Percentiles rank a stretch among this genome's conserved stretches.
Evolutionary conservation across 495 filamentous ascomycete genomes (phyloP).

Genomic region (Aspergillus diversus): DNA sequence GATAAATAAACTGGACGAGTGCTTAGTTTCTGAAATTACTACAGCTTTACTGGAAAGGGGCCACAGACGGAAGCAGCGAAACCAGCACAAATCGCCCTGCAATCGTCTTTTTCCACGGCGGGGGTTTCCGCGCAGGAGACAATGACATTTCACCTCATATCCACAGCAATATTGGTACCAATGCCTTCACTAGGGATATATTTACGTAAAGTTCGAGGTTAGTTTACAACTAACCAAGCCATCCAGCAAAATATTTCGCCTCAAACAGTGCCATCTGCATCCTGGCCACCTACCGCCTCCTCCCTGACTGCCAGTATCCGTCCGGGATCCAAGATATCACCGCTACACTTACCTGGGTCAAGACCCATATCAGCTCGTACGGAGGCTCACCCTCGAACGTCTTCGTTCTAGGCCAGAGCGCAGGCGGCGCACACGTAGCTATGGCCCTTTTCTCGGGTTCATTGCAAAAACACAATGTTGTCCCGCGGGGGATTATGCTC

Average conservation of each 20-base stretch:
- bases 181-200: background rate
- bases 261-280: background rate
- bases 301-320: conserved; percentile 3
- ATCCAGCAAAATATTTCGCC: conserved; percentile 14
- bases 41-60: conserved; percentile 3
- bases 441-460: conserved; percentile 8
- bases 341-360: conserved; percentile 7
- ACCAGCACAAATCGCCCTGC: background rate
- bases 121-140: conserved; percentile 9
- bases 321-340: conserved; percentile 8
- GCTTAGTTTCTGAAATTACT: background rate
- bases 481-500: conserved; percentile 9
- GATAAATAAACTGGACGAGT: background rate
- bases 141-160: conserved; percentile 14
- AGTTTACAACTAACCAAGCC: background rate
- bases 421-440: conserved; percentile 9
- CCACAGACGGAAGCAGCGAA: background rate
- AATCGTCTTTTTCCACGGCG: conserved; percentile 17
- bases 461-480: background rate
- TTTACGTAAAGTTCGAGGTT: background rate
- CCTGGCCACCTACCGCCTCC: conserved; percentile 12
- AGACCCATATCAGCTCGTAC: background rate
- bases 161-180: conserved; percentile 12
- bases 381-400: background rate
- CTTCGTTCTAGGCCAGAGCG: conserved; percentile 14